phyloP scores from a whole-genome alignment of 2,329 filamentous ascomycete species.

The Chrysosporium keratinophilum region DNA sequence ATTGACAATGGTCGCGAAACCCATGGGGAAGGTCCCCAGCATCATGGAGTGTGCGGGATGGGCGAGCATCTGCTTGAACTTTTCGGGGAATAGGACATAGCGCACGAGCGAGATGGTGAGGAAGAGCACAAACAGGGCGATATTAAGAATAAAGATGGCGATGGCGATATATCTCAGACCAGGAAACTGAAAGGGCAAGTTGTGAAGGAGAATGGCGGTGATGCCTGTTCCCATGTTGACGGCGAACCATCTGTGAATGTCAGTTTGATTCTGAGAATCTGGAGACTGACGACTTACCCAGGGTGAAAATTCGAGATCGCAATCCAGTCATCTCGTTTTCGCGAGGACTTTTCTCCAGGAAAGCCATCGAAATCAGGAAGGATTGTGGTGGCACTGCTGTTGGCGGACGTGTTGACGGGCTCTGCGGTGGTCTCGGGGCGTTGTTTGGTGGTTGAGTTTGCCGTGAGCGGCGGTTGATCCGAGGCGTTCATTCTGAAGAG shows the following conservation, averaged over 20 bases:
- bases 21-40: conserved; percentile 55
- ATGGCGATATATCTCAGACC: conserved; percentile 53
- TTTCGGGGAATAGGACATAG: conserved; percentile 52
- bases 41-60: conserved; percentile 57
- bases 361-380: background rate
- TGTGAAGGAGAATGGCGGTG: conserved; percentile 51
- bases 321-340: conserved; percentile 15
- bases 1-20: conserved; percentile 53
- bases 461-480: background rate
- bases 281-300: conserved; percentile 11
- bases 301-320: conserved; percentile 17
- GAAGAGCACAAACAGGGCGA: conserved; percentile 48
- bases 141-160: conserved; percentile 51
- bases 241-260: conserved; percentile 41
- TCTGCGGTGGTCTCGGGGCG: background rate
- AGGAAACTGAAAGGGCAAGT: conserved; percentile 49
- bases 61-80: conserved; percentile 53
- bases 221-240: conserved; percentile 60
- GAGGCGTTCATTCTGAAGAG: no score
- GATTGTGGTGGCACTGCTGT: background rate
- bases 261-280: no score
- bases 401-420: background rate
- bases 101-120: conserved; percentile 46
- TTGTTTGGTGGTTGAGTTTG: background rate
- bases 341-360: background rate